These are phyloP conservation scores for Fraxinus pennsylvanica DNA, from an alignment of 257 asterid genomes.

Conservation along the genomic window DNA sequence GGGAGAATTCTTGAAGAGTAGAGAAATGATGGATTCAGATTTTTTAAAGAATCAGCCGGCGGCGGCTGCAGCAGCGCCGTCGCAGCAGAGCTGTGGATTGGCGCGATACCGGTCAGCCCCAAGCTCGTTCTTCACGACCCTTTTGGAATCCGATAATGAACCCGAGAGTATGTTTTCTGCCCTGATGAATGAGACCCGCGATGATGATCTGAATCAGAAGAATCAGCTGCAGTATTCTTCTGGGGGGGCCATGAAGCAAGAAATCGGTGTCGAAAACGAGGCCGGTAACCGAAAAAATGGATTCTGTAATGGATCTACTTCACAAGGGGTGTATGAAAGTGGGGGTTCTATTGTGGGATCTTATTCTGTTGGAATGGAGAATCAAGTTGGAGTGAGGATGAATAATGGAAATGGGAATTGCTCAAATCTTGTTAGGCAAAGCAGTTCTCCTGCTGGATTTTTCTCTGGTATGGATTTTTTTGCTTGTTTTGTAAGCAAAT, in stretches of 20 bases:
- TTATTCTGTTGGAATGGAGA: slow-evolving; percentile 56
- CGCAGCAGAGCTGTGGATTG: slow-evolving; percentile 43
- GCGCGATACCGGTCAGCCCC: slow-evolving; percentile 79
- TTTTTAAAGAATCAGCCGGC: slow-evolving; percentile 34
- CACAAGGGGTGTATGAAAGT: slow-evolving; percentile 39
- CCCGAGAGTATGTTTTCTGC: slow-evolving; percentile 66
- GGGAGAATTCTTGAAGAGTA: background rate
- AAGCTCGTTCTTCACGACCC: slow-evolving; percentile 61
- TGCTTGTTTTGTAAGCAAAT: background rate
- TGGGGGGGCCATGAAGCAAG: slow-evolving; percentile 34
- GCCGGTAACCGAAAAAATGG: slow-evolving; percentile 25
- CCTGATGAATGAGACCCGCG: slow-evolving; percentile 40
- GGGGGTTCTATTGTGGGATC: slow-evolving; percentile 56
- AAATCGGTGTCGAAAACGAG: slow-evolving; percentile 27
- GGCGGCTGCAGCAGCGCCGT: slow-evolving; percentile 36
- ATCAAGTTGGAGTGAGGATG: slow-evolving; percentile 32
- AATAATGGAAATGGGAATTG: slow-evolving; percentile 15
- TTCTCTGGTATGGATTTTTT: slow-evolving; percentile 57
- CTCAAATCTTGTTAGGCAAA: slow-evolving; percentile 74
- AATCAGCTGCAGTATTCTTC: slow-evolving; percentile 34
- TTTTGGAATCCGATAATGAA: slow-evolving; percentile 63
- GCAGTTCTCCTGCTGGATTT: slow-evolving; percentile 94
- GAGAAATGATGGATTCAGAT: slow-evolving; percentile 44
- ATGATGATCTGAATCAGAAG: slow-evolving; percentile 40
- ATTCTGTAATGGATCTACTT: slow-evolving; percentile 17